Evolutionary conservation across 805 yeast genomes (phyloP).

Genomic region (Pichia rugopelliculosa): DNA sequence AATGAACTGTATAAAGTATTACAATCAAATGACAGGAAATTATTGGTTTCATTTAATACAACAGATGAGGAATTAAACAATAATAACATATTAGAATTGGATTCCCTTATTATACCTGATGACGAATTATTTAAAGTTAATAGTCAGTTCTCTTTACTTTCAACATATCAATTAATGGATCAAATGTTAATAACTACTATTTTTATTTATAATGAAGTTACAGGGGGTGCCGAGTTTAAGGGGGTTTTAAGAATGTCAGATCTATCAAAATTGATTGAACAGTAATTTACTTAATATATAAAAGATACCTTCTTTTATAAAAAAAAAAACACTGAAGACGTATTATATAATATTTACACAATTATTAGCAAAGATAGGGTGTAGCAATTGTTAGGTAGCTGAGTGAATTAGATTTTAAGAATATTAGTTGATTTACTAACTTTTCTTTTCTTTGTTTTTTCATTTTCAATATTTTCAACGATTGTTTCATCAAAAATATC

Average conservation of each 20-base stretch:
- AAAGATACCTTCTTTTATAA: not conserved
- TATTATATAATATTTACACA: not conserved
- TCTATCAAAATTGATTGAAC: conserved; percentile 5
- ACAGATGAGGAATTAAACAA: not conserved
- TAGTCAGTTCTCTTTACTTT: conserved; percentile 25
- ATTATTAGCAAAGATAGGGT: not conserved
- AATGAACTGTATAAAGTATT: conserved; percentile 2
- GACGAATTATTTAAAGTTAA: conserved; percentile 24
- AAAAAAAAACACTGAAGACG: too few relatives aligned
- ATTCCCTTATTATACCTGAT: conserved; percentile 5
- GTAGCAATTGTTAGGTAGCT: not conserved
- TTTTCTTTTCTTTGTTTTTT: conserved; percentile 8
- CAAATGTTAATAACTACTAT: conserved; percentile 29
- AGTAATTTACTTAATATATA: not conserved
- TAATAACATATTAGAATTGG: not conserved
- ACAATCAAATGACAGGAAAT: not conserved
- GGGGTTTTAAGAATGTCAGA: conserved; percentile 11
- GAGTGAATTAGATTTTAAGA: conserved; percentile 11
- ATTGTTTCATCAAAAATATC: not conserved
- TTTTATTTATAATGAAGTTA: conserved; percentile 25
- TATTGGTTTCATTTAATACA: conserved; percentile 1
- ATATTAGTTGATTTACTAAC: conserved; percentile 18
- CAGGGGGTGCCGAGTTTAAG: conserved; percentile 5
- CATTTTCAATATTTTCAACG: conserved; percentile 8
- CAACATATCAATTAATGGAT: conserved; percentile 33